Conservation (phyloP, 441 rosid species). For the Gossypium davidsonii region DNA sequence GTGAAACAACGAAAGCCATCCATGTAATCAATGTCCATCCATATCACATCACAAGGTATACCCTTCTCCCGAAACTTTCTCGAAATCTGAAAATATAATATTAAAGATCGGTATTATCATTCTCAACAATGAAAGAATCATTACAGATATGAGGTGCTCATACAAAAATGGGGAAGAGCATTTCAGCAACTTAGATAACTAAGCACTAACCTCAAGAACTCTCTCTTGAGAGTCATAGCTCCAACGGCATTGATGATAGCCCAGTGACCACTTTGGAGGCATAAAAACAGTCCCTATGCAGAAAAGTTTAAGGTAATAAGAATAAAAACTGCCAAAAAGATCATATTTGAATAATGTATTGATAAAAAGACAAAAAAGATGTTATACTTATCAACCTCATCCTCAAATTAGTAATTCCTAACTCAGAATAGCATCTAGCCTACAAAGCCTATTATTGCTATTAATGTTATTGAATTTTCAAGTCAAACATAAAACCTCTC, state of each 20-base stretch:
- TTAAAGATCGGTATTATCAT: slow-evolving; percentile 11
- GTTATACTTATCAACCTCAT: background rate
- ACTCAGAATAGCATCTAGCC: background rate
- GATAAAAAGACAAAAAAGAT: background rate
- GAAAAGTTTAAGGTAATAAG: slow-evolving; percentile 9
- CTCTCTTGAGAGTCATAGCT: slow-evolving; percentile 77
- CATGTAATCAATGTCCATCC: slow-evolving; percentile 99
- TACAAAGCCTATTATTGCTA: background rate
- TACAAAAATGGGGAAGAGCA: background rate
- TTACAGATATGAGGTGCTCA: background rate
- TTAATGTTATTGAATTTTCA: background rate
- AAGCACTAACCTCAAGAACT: slow-evolving; percentile 66
- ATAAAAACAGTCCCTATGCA: slow-evolving; percentile 71
- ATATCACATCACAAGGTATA: slow-evolving; percentile 87
- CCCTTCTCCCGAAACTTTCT: slow-evolving; percentile 73
- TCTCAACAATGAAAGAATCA: slow-evolving; percentile 9
- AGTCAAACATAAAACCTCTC: background rate
- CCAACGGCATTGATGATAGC: slow-evolving; percentile 95
- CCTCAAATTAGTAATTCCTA: background rate
- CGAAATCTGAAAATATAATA: slow-evolving; percentile 43
- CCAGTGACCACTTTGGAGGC: slow-evolving; percentile 98
- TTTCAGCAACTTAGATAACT: background rate
- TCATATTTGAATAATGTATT: background rate
- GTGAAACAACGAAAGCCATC: slow-evolving; percentile 99
- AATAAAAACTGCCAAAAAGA: background rate